Evolutionary conservation across 1,284 basidiomycete species (phyloP).

Genomic region (Chalciporus piperatoides): DNA sequence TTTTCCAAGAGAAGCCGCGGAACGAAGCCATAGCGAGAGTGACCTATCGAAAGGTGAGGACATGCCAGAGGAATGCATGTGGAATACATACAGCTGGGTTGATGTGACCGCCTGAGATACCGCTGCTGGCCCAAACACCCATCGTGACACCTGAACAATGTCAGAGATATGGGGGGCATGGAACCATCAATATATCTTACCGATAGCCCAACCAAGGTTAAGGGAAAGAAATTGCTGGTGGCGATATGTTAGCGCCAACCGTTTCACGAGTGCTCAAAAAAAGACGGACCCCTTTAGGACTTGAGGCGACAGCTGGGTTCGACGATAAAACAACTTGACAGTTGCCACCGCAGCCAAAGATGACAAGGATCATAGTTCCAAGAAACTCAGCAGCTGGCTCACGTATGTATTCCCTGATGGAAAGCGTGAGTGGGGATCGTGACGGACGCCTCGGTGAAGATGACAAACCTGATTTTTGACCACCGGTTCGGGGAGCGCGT

Average conservation of each 20-base stretch:
- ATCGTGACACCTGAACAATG: conserved; percentile 43
- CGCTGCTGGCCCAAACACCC: conserved; percentile 64
- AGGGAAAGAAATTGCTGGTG: conserved; percentile 56
- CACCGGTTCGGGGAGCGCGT: conserved; percentile 48
- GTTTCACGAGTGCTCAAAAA: neutral
- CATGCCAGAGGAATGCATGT: conserved; percentile 14
- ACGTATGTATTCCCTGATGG: conserved; percentile 41
- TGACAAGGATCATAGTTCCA: conserved; percentile 61
- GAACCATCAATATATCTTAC: conserved; percentile 31
- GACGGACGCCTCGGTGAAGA: neutral
- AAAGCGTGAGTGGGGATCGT: neutral
- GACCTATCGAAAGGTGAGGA: conserved; percentile 37
- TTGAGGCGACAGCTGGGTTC: conserved; percentile 47
- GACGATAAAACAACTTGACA: conserved; percentile 60
- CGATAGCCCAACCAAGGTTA: conserved; percentile 65
- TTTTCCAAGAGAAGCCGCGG: conserved; percentile 75
- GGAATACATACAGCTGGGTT: conserved; percentile 60
- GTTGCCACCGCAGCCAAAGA: conserved; percentile 62
- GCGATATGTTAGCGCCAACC: neutral
- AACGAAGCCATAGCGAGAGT: conserved; percentile 67
- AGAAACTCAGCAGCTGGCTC: conserved; percentile 70
- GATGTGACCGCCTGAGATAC: conserved; percentile 73
- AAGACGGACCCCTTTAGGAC: conserved; percentile 58
- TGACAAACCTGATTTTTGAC: conserved; percentile 52
- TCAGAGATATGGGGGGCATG: conserved; percentile 3